Evolutionary conservation across 2,329 filamentous ascomycete species (phyloP), one percentile per base, ranked within the genome.

Genomic region (Neophaeococcomyces mojaviensis): DNA sequence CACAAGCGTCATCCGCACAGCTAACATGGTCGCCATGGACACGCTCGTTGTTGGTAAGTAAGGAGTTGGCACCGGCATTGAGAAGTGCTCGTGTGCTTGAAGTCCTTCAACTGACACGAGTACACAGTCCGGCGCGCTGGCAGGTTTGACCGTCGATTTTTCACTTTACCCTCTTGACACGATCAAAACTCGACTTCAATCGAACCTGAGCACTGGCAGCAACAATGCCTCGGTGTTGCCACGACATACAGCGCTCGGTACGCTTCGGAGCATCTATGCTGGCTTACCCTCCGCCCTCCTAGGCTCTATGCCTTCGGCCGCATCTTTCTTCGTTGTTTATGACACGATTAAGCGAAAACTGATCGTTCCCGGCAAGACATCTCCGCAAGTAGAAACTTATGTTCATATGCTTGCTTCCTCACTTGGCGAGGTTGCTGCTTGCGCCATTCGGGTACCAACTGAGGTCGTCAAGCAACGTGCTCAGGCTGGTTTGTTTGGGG

Each of bases 141-240:
- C 92, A 56, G 92, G 92, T 62, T 92, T 92, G 39, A 94, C 89
- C 12, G 92, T 97, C 67, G 92, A 98, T 77, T 82, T 95, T 60
- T 88, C 88, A 46, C 86, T 98, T 62, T 98, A 86, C 73, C 92
- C 92, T 1, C 88, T 98, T 74, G 94, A 98, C 77, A 98, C 92
- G 0, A 82, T 98, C 63, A 98, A 98, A 71, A 98, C 94, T 35
- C 88, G 92, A 13, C 86, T 98, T 5, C 92, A 98, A 71, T 88
- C 88, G 53, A 78, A 78, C 39, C 64, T 75, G 47, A 81, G 84
- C 64, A 88, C 92, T 74, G 77, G 83, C 62, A 74, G 78, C 47
- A 79, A 82, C 1, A 86, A 86, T 60, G 86, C 86, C 62, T 19
- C 22, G 22, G 18, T 60, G 59, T 8, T 44, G 48, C n/a, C 50